Evolutionary conservation across 2,329 filamentous ascomycete genomes (phyloP).

Genomic region (Sporothrix variecibatus): DNA sequence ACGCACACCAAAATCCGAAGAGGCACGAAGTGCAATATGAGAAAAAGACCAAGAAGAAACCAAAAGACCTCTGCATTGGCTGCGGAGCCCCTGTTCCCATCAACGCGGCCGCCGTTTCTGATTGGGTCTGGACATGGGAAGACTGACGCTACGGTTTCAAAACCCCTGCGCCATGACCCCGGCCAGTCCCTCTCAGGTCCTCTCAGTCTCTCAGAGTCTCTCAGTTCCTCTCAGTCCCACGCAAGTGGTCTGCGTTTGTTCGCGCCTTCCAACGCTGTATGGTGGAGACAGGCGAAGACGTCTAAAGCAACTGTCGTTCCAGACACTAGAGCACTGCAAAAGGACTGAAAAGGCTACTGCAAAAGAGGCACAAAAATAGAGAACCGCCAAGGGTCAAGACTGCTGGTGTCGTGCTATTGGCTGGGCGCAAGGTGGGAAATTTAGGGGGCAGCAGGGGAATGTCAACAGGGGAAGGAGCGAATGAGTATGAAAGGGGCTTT

Average conservation of each 20-base stretch:
- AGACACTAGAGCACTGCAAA: not conserved
- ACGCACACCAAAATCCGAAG: not conserved
- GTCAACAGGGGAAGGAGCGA: slow-evolving; percentile 4
- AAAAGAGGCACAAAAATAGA: not conserved
- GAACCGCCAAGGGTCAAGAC: not conserved
- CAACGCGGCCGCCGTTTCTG: slow-evolving; percentile 18
- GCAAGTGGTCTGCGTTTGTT: not conserved
- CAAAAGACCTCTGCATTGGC: slow-evolving; percentile 2
- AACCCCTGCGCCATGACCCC: slow-evolving; percentile 25
- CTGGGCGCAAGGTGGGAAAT: slow-evolving; percentile 10
- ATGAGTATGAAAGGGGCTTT: not conserved
- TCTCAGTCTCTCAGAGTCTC: not conserved
- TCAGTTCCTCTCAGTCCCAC: not conserved
- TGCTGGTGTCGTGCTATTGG: slow-evolving; percentile 18
- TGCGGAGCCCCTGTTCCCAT: slow-evolving; percentile 12
- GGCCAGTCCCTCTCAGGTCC: not conserved
- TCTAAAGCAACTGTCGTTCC: not conserved
- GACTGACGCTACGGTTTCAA: slow-evolving; percentile 27
- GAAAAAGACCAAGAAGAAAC: not conserved
- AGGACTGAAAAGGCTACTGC: not conserved
- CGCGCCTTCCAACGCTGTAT: not conserved
- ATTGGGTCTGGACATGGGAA: slow-evolving; percentile 19
- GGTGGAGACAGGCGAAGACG: not conserved
- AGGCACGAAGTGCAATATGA: not conserved
- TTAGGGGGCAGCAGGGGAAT: not conserved